Base-by-base conservation (phyloP, 2,329 filamentous ascomycete species). In the Acrodontium crateriforme region DNA sequence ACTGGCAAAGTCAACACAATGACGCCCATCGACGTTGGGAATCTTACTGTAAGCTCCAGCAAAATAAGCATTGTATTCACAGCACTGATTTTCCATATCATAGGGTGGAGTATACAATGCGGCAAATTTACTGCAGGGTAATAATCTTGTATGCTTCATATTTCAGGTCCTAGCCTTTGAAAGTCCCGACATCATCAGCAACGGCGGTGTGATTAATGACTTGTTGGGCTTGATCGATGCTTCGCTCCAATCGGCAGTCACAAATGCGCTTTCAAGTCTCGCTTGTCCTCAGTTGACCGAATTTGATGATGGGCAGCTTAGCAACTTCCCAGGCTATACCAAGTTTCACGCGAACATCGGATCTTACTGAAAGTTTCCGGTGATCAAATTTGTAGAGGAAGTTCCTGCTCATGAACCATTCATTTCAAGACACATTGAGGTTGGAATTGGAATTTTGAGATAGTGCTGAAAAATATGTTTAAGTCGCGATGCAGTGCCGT, bases 81-180 rank as follows among this genome's bases (percentile, higher is more conserved):
- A n/a, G n/a, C n/a, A n/a, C n/a, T n/a, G n/a, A n/a, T n/a, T n/a
- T n/a, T n/a, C n/a, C n/a, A n/a, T n/a, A n/a, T n/a, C n/a, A n/a
- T n/a, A n/a, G n/a, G 49, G 42, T 9, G 41, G 44, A 7, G 29
- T 41, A n/a, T 35, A 41, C 31, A 42, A 44, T 28, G 19, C 22
- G 2, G 27, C 21, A 6, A 32, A 36, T 13, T 36, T 47, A 6
- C 25, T 37, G 9, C 24, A 47, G 25, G 49, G 45, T n/a, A 54
- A 56, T 42, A 54, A 53, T 28, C 44, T 56, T 2, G 35, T 52
- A 2, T 58, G 54, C 36, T 54, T 56, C 34, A 42, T 42, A 3
- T 36, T 53, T 12, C 24, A 53, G 17, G 28, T 52, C 9, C 31
- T 51, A 28, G 46, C 49, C 35, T 46, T 46, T 1, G 47, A 45